Conservation (phyloP, 2,329 filamentous ascomycete species). For the Coleophoma eucalyptorum region DNA sequence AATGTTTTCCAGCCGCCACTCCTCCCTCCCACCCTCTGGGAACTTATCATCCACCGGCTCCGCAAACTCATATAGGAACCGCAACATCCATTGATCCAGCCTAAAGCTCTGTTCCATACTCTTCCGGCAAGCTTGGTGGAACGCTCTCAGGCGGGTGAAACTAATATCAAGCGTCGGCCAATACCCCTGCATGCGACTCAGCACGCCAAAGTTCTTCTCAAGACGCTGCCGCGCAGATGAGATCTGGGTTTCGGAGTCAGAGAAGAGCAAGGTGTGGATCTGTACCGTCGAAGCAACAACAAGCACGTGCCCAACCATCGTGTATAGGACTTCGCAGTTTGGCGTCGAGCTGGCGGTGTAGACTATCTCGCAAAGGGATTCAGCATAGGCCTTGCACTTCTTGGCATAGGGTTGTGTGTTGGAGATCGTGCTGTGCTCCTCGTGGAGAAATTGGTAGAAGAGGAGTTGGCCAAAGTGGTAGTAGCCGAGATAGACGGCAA, state of each 20-base stretch:
- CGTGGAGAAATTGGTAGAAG: constrained; percentile 38
- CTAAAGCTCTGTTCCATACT: constrained; percentile 31
- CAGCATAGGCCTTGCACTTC: constrained; percentile 34
- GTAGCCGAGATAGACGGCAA: constrained; percentile 39
- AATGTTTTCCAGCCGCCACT: constrained; percentile 2
- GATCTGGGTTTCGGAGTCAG: constrained; percentile 30
- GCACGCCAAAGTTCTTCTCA: constrained; percentile 37
- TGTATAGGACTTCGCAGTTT: constrained; percentile 35
- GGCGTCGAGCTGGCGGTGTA: constrained; percentile 30
- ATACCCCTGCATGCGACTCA: constrained; percentile 32
- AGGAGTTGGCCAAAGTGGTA: constrained; percentile 39
- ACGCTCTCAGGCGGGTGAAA: constrained; percentile 32
- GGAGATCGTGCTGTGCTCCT: constrained; percentile 12
- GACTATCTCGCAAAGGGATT: constrained; percentile 33
- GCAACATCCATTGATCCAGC: constrained; percentile 35
- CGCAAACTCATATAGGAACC: constrained; percentile 21
- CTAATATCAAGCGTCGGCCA: constrained; percentile 36
- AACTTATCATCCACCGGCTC: constrained; percentile 3
- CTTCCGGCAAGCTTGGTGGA: constrained; percentile 34
- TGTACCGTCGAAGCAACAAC: constrained; percentile 40
- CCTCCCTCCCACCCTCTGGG: neutral
- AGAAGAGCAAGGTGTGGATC: constrained; percentile 39
- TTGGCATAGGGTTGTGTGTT: constrained; percentile 25
- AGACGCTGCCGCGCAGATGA: constrained; percentile 29
- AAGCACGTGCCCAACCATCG: constrained; percentile 40